Percentiles rank a stretch among this genome's conserved stretches.
These are phyloP conservation scores for Albophoma yamanashiensis DNA, from an alignment of 2,329 filamentous ascomycete genomes.

Conservation along the genomic window DNA sequence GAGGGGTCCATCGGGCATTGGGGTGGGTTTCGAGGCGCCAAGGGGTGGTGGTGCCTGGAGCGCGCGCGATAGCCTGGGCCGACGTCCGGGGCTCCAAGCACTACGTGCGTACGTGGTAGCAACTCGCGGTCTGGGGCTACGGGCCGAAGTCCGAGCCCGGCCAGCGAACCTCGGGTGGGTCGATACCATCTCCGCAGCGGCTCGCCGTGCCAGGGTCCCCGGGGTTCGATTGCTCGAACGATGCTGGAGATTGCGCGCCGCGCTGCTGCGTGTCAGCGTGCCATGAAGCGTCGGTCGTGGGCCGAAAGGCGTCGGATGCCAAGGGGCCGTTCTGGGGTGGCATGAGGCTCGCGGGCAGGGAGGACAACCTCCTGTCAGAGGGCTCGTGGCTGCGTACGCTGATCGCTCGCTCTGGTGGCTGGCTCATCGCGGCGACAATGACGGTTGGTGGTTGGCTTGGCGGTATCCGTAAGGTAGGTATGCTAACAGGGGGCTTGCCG, in stretches of 20 bases:
- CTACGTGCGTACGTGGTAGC: no score
- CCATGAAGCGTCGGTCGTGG: neutral
- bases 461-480: neutral
- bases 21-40: no score
- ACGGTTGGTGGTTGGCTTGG: neutral
- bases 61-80: neutral
- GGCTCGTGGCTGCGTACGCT: neutral
- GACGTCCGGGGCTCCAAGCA: neutral
- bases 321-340: neutral
- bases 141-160: neutral
- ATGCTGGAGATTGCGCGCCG: neutral
- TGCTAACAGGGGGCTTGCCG: neutral
- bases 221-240: neutral
- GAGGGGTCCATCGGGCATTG: neutral
- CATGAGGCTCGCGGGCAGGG: neutral
- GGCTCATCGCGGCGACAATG: neutral
- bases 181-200: neutral
- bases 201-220: neutral
- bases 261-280: neutral
- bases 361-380: neutral
- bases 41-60: neutral
- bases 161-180: neutral
- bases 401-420: neutral
- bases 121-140: neutral
- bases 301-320: neutral